These are phyloP conservation scores for Cyphellophora europaea DNA, from an alignment of 2,329 filamentous ascomycete species.

Conservation along the genomic window DNA sequence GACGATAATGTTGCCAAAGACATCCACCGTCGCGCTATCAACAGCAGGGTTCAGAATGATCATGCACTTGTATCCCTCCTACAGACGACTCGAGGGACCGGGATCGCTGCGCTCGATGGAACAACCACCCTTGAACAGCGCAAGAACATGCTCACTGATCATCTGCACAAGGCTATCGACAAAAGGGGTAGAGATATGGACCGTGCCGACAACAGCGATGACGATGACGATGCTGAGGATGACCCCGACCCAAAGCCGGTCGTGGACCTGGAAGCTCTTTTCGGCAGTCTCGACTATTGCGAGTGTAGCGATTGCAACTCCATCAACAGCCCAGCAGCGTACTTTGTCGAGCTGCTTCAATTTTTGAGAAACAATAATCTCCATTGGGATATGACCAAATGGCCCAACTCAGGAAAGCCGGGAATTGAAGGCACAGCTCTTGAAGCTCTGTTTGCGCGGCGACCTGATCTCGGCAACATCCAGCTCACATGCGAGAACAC, in stretches of 20 bases:
- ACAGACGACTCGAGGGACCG: background rate
- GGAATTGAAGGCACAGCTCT: background rate
- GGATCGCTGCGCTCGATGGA: background rate
- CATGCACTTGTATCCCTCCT: background rate
- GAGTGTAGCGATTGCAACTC: slow-evolving; percentile 1
- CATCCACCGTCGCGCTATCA: background rate
- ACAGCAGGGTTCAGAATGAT: background rate
- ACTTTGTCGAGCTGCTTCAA: slow-evolving; percentile 15
- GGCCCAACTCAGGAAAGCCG: background rate
- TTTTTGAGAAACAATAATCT: slow-evolving; percentile 5
- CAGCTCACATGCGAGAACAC: slow-evolving; percentile 22
- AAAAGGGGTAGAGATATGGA: too few relatives aligned
- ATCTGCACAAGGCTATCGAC: too few relatives aligned
- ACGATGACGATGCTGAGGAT: too few relatives aligned
- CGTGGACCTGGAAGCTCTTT: background rate
- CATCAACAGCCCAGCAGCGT: slow-evolving; percentile 12
- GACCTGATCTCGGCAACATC: slow-evolving; percentile 21
- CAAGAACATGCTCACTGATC: background rate
- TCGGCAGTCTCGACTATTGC: slow-evolving; percentile 1
- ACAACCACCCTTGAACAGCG: background rate
- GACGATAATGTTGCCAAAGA: background rate
- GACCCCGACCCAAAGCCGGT: too few relatives aligned
- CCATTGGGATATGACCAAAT: background rate
- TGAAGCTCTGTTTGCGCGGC: slow-evolving; percentile 15
- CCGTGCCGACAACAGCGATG: too few relatives aligned